Evolutionary conservation across 2,329 filamentous ascomycete genomes (phyloP), one percentile per base, ranked within the genome.

Genomic region (Coleophoma cylindrospora): DNA sequence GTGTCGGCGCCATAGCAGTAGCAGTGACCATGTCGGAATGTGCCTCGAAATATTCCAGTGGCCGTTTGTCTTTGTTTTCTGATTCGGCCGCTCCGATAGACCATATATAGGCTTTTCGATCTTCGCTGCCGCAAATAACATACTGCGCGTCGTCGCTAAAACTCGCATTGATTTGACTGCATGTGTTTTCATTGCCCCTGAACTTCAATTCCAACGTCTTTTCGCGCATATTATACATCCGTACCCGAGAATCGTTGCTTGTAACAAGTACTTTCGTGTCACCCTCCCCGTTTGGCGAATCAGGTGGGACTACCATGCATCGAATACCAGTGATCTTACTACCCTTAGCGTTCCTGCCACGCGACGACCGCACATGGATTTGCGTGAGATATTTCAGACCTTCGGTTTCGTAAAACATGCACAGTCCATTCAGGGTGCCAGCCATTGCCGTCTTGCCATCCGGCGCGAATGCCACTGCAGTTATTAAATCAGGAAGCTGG

Each of bases 241-340:
- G 84, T 14, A 97, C 81, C 19, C 94, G 83, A 1, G 92, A 96
- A 65, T 99, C 94, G 61, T 97, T 99, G 58, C 91, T 96, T 2
- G 90, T 95, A 50, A 99, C 84, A 7, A 99, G 74, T 3, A 99
- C 74, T 62, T 95, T 95, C 46, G 89, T 78, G 48, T 91, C 86
- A 3, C 59, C 62, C 48, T 44, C 41, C 1, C 81, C 81, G 34
- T 79, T 79, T 2, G 73, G 71, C 46, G 79, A 72, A 19, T 76
- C 71, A 2, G 76, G 74, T 4, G 83, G 82, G 45, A 82, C 74
- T 14, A 72, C 68, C 56, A 86, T 83, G 0, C 90, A 87, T 62
- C 92, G 84, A 48, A 99, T 96, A 7, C 91, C 91, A 0, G 94
- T 97, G 59, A 99, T 96, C 66, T 99, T 99, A 72, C 91, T 96